Evolutionary conservation across 768 basidiomycete species (phyloP).

Genomic region (Pleurotus djamor): DNA sequence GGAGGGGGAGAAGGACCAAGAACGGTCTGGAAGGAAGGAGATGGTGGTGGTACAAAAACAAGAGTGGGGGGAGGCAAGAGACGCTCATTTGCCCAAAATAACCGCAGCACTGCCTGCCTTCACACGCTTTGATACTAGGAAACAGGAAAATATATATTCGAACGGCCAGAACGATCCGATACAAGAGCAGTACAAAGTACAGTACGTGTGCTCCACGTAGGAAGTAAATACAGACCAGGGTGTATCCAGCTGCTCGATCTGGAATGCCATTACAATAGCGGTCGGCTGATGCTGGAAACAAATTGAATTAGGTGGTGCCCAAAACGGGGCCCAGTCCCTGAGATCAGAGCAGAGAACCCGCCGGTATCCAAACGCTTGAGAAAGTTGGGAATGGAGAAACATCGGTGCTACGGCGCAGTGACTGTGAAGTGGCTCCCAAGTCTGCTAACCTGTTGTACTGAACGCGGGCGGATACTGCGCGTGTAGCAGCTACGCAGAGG

Average conservation of each 20-base stretch:
- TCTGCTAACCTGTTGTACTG: no score
- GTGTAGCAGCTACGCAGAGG: no score
- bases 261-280: no score
- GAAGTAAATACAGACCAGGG: background rate
- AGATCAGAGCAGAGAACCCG: no score
- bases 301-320: background rate
- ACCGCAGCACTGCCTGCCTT: constrained; percentile 25
- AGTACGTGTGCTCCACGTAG: constrained; percentile 5
- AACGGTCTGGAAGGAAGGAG: constrained; percentile 10
- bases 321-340: no score
- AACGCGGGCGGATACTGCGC: no score
- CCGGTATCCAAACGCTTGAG: no score
- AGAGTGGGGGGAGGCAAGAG: constrained; percentile 25
- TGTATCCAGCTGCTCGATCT: no score
- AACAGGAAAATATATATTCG: background rate
- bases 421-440: no score
- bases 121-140: constrained; percentile 19
- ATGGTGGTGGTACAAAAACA: constrained; percentile 20
- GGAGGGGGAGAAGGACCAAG: constrained; percentile 6
- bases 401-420: no score
- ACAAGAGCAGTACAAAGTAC: background rate
- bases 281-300: background rate
- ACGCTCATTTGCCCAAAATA: constrained; percentile 18
- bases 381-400: no score
- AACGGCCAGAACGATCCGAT: constrained; percentile 1